These are phyloP conservation scores for Alternaria sp. DNA, from an alignment of 2,329 filamentous ascomycete genomes.

Conservation along the genomic window DNA sequence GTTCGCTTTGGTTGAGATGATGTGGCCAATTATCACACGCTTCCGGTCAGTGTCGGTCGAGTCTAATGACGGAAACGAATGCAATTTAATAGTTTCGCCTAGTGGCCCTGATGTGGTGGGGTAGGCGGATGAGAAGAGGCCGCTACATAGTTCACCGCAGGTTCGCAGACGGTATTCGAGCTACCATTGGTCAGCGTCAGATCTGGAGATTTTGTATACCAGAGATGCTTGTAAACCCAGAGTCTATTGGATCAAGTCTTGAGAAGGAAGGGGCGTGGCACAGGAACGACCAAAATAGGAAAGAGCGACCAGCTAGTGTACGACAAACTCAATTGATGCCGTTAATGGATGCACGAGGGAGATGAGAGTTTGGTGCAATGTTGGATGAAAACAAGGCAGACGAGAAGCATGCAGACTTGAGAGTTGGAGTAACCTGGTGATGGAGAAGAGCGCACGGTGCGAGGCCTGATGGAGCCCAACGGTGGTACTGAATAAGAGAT, in stretches of 20 bases:
- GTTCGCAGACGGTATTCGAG: constrained; percentile 77
- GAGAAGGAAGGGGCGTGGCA: constrained; percentile 9
- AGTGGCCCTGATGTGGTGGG: constrained; percentile 53
- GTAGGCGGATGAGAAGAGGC: constrained; percentile 78
- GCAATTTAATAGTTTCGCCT: constrained; percentile 63
- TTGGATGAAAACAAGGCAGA: not conserved
- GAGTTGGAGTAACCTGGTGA: constrained; percentile 14
- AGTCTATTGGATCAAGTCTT: not conserved
- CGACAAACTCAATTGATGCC: not conserved
- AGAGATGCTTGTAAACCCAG: not conserved
- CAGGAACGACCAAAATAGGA: constrained; percentile 7
- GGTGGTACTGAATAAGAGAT: constrained; percentile 13
- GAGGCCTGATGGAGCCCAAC: constrained; percentile 26
- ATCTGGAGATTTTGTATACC: not conserved
- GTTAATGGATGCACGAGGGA: not conserved
- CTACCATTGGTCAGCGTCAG: constrained; percentile 54
- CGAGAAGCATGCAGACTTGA: constrained; percentile 1
- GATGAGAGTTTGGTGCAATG: not conserved
- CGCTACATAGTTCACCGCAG: constrained; percentile 80
- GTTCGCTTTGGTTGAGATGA: constrained; percentile 76
- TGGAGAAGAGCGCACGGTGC: constrained; percentile 22
- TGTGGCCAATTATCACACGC: constrained; percentile 76
- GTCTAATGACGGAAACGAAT: constrained; percentile 66
- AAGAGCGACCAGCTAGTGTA: not conserved
- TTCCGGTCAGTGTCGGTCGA: constrained; percentile 64